Evolutionary conservation across 768 basidiomycete genomes (phyloP).

Genomic region (Sporobolomyces phaffii): DNA sequence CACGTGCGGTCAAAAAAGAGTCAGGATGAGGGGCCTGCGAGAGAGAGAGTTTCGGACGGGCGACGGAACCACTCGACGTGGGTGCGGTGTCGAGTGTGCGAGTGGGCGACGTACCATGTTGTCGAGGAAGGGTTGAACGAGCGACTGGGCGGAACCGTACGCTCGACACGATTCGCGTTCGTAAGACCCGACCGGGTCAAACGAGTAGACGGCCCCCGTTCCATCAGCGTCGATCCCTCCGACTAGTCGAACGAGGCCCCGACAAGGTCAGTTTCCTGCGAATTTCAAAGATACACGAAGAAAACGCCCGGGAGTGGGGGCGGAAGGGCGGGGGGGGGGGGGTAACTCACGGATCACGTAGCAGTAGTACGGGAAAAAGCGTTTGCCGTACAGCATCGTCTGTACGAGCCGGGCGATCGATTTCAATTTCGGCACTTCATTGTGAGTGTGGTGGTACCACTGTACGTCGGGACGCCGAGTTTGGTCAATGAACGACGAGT

Average conservation of each 20-base stretch:
- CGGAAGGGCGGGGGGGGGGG: not conserved
- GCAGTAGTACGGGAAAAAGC: slow-evolving; percentile 98
- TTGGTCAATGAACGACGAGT: not conserved
- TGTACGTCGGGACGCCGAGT: slow-evolving; percentile 44
- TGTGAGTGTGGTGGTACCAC: slow-evolving; percentile 98
- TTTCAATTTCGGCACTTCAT: slow-evolving; percentile 93
- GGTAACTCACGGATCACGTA: slow-evolving; percentile 56
- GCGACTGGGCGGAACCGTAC: slow-evolving; percentile 86
- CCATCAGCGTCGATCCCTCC: slow-evolving; percentile 48
- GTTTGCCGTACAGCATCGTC: slow-evolving; percentile 90
- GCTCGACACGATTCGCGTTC: slow-evolving; percentile 95
- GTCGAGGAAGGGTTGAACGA: slow-evolving; percentile 96
- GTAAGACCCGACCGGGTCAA: slow-evolving; percentile 97
- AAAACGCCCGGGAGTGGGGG: too few species aligned
- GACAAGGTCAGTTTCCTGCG: too few species aligned
- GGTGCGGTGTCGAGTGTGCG: too few species aligned
- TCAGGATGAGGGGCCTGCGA: too few species aligned
- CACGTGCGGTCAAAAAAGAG: too few species aligned
- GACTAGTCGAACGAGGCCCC: slow-evolving; percentile 24
- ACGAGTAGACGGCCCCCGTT: slow-evolving; percentile 97
- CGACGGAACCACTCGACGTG: too few species aligned
- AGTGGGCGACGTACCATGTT: slow-evolving; percentile 88
- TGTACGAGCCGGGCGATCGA: slow-evolving; percentile 97
- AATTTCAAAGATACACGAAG: too few species aligned
- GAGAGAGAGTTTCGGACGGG: too few species aligned